Conservation (phyloP, 164 flowering plant genomes). For the Vitis riparia region DNA sequence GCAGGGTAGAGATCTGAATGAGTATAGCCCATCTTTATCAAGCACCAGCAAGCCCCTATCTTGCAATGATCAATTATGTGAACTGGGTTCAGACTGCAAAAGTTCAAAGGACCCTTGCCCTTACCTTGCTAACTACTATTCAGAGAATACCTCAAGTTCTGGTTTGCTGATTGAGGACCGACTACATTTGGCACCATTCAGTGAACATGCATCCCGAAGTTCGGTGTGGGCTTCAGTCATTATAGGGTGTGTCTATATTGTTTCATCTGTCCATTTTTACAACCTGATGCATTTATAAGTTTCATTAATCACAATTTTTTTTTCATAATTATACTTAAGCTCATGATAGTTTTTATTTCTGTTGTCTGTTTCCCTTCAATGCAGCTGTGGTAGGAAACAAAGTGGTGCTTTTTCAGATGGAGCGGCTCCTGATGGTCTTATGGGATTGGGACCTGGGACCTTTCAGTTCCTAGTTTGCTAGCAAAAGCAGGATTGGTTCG, state of each 20-base stretch:
- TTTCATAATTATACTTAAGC: neutral
- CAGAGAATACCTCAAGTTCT: constrained; percentile 75
- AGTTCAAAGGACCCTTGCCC: constrained; percentile 70
- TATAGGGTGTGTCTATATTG: constrained; percentile 55
- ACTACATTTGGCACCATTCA: constrained; percentile 60
- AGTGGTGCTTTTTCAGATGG: constrained; percentile 23
- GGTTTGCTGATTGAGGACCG: constrained; percentile 83
- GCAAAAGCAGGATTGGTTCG: constrained; percentile 19
- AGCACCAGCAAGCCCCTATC: constrained; percentile 69
- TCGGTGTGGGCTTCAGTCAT: constrained; percentile 62
- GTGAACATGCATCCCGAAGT: constrained; percentile 28
- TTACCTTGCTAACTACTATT: constrained; percentile 52
- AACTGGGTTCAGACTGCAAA: constrained; percentile 54
- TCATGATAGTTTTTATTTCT: neutral
- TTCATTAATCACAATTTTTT: neutral
- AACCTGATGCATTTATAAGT: too few relatives aligned
- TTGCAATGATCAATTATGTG: constrained; percentile 80
- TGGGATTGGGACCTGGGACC: constrained; percentile 22
- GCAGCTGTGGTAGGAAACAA: constrained; percentile 27
- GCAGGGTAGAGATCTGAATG: constrained; percentile 92
- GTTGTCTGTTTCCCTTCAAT: neutral
- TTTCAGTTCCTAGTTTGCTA: constrained; percentile 21
- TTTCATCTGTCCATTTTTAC: too few relatives aligned
- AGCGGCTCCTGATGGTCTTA: constrained; percentile 28
- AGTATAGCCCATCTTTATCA: constrained; percentile 76